phyloP scores from a whole-genome alignment of 352 stramenopile genomes.

The Pythium aristosporum region DNA sequence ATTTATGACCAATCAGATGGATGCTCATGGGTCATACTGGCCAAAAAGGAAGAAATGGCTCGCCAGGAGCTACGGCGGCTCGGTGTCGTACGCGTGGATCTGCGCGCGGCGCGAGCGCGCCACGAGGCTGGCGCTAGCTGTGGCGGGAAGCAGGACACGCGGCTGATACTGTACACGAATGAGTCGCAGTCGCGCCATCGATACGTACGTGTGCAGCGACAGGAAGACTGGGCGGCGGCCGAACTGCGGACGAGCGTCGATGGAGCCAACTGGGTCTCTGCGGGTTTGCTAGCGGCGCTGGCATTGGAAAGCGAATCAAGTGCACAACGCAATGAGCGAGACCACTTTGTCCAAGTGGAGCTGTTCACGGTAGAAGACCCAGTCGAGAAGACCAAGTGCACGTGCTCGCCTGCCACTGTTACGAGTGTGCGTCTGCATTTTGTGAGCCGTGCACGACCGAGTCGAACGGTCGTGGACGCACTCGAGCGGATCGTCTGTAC shows the following conservation, averaged over 20 bases:
- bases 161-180: slow-evolving; percentile 21
- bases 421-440: slow-evolving; percentile 37
- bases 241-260: slow-evolving; percentile 15
- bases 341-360: neutral
- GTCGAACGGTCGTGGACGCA: slow-evolving; percentile 34
- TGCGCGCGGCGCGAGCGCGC: slow-evolving; percentile 6
- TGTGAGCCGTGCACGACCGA: slow-evolving; percentile 33
- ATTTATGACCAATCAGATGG: neutral
- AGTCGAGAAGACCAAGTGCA: slow-evolving; percentile 24
- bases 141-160: slow-evolving; percentile 15
- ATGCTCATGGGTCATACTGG: neutral
- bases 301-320: neutral
- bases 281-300: slow-evolving; percentile 16
- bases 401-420: slow-evolving; percentile 32
- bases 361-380: neutral
- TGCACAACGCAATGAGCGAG: neutral
- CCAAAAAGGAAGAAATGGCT: neutral
- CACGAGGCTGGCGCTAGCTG: slow-evolving; percentile 15
- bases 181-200: slow-evolving; percentile 17
- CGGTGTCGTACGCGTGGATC: slow-evolving; percentile 17
- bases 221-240: neutral
- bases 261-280: slow-evolving; percentile 16
- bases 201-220: slow-evolving; percentile 20
- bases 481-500: slow-evolving; percentile 35
- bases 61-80: slow-evolving; percentile 1